Evolutionary conservation across 1,139 yeast genomes (phyloP), one percentile per base, ranked within the genome.

Genomic region (Sugiyamaella grinbergsii): DNA sequence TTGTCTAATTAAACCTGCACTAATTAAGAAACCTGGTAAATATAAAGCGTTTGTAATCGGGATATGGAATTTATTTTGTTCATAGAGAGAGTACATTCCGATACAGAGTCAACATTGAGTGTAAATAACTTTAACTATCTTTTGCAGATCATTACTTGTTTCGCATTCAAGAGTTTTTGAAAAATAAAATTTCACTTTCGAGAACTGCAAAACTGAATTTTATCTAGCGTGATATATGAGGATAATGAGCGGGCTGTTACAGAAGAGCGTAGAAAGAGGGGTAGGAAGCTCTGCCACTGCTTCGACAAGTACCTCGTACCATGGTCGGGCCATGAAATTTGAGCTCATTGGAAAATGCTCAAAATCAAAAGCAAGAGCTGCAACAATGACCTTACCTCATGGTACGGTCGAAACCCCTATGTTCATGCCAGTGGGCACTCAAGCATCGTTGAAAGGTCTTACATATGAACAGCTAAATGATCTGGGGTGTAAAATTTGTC

Each of bases 381-480:
- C 75, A 28, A 65, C 62, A 18, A 65, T 73, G 72, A 61, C 59
- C 5, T 62, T 73, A 43, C 77, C 77, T 6, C 77, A 73, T 57
- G 77, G 77, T 8, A 55, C 64, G 10, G 77, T 73, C 2, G 67
- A 71, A 43, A 70, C 76, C 2, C 77, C 77, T 1, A 73, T 73
- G 66, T 73, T 73, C 62, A 73, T 73, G 77, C 77, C 77, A 1
- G 77, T 73, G 4, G 77, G 75, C 39, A 73, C 76, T 15, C 76
- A 74, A 62, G 77, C 77, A 4, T 66, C 76, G 4, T 64, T 73
- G 33, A 73, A 73, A 55, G 77, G 77, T n/a, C 59, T 73, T 29
- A 74, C 76, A 2, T 70, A 73, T 8, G 71, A 71, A 49, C 77
- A 73, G 59, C 66, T 73, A 26, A 65, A 64, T 6, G 65, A 63